Evolutionary conservation across 2,329 filamentous ascomycete species (phyloP).

Genomic region (Ophiosphaerella korrae): DNA sequence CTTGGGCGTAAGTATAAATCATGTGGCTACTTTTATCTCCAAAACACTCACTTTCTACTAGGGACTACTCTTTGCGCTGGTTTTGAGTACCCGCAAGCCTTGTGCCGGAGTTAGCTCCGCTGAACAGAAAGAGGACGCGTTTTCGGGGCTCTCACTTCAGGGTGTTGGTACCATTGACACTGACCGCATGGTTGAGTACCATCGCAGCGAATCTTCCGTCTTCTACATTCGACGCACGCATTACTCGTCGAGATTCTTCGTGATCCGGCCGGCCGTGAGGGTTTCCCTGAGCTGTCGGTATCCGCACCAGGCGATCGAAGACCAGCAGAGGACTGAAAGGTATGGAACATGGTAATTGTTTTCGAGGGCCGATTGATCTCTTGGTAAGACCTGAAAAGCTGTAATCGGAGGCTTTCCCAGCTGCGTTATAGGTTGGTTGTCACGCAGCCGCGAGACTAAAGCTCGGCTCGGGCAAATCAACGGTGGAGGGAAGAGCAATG

Average conservation of each 20-base stretch:
- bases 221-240: conserved; percentile 77
- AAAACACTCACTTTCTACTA: conserved; percentile 70
- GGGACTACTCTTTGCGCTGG: conserved; percentile 77
- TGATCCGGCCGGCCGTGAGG: conserved; percentile 44
- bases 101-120: conserved; percentile 4
- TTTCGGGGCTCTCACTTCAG: conserved; percentile 54
- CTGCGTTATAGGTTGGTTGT: conserved; percentile 10
- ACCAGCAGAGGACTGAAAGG: conserved; percentile 48
- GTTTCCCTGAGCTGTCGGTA: conserved; percentile 43
- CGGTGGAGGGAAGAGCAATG: conserved; percentile 7
- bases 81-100: conserved; percentile 77
- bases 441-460: conserved; percentile 13
- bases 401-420: conserved; percentile 5
- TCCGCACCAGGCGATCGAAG: conserved; percentile 41
- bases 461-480: conserved; percentile 10
- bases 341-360: conserved; percentile 49
- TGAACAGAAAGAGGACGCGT: neutral
- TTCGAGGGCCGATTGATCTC: neutral
- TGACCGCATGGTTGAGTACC: conserved; percentile 81
- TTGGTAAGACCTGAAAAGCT: conserved; percentile 3
- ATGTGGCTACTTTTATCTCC: conserved; percentile 42
- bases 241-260: conserved; percentile 57
- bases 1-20: conserved; percentile 59
- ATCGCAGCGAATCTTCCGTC: conserved; percentile 83
- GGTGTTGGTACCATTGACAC: conserved; percentile 79